phyloP scores from a whole-genome alignment of 2,329 filamentous ascomycete genomes.

The Colletotrichum shisoi region DNA sequence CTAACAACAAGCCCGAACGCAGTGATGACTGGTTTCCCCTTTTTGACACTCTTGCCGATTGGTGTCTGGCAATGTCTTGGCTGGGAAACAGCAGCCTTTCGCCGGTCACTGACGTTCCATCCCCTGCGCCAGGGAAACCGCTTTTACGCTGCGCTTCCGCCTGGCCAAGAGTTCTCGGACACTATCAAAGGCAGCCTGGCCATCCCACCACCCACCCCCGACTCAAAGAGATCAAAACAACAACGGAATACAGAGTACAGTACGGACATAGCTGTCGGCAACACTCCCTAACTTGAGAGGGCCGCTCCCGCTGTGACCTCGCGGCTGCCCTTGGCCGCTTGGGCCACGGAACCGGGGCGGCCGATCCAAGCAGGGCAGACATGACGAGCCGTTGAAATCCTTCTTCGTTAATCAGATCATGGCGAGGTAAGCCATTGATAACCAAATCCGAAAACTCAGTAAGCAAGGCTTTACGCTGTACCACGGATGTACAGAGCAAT shows the following conservation, averaged over 20 bases:
- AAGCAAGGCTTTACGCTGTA: constrained; percentile 15
- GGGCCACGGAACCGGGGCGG: constrained; percentile 11
- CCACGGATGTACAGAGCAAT: not conserved
- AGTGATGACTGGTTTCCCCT: not conserved
- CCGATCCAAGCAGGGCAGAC: constrained; percentile 19
- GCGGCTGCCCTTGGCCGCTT: not conserved
- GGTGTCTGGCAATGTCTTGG: not conserved
- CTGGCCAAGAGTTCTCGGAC: constrained; percentile 1
- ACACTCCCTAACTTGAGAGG: constrained; percentile 14
- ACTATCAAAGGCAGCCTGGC: not conserved
- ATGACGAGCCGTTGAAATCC: constrained; percentile 7
- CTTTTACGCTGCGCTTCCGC: not conserved
- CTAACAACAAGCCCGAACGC: not conserved
- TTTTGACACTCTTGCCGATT: not conserved
- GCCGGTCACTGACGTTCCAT: constrained; percentile 19
- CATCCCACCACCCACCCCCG: not conserved
- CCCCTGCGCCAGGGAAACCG: constrained; percentile 9
- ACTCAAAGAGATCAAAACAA: not conserved
- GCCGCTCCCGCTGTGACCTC: constrained; percentile 7
- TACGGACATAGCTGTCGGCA: not conserved
- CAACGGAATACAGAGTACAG: not conserved
- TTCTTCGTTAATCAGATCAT: constrained; percentile 8
- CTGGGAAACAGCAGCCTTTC: not conserved
- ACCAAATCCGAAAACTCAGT: constrained; percentile 8
- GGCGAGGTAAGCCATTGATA: constrained; percentile 11